These are phyloP conservation scores for Cyclocybe cylindracea DNA, from an alignment of 768 basidiomycete genomes.

Conservation along the genomic window DNA sequence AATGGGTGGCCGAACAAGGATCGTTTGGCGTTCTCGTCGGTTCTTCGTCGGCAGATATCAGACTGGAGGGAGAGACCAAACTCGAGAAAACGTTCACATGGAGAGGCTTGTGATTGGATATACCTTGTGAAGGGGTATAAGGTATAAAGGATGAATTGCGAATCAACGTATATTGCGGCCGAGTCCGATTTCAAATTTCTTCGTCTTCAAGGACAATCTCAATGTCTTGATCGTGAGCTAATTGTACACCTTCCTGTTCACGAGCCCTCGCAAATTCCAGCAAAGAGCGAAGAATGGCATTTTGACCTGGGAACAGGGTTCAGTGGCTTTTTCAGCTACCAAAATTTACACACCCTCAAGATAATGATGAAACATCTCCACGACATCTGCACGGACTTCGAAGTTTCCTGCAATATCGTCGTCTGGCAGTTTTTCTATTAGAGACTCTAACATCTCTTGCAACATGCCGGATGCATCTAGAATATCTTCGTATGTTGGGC, in stretches of 20 bases:
- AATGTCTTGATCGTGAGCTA: constrained; percentile 53
- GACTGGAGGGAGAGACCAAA: constrained; percentile 34
- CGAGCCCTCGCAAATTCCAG: constrained; percentile 49
- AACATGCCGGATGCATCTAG: constrained; percentile 69
- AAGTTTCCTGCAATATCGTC: constrained; percentile 19
- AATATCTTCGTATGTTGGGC: constrained; percentile 54
- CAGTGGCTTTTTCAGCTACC: not conserved
- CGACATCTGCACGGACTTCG: constrained; percentile 55
- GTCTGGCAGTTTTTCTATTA: constrained; percentile 51
- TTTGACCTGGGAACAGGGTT: constrained; percentile 48
- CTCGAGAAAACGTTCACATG: constrained; percentile 37
- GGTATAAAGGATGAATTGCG: not conserved
- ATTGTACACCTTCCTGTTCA: constrained; percentile 45
- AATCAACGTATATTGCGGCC: not conserved
- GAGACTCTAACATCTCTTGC: constrained; percentile 61
- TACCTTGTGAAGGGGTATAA: not conserved
- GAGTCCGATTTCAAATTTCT: not conserved
- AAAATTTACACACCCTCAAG: constrained; percentile 49
- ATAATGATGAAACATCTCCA: constrained; percentile 67
- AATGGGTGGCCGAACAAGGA: constrained; percentile 53
- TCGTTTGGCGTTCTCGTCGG: constrained; percentile 46
- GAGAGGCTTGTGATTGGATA: constrained; percentile 36
- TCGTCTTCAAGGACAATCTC: constrained; percentile 52
- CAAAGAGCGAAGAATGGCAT: constrained; percentile 55
- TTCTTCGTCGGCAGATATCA: constrained; percentile 44